These are phyloP conservation scores for Taiozyma sp. DNA, from an alignment of 1,139 yeast genomes.

Conservation along the genomic window DNA sequence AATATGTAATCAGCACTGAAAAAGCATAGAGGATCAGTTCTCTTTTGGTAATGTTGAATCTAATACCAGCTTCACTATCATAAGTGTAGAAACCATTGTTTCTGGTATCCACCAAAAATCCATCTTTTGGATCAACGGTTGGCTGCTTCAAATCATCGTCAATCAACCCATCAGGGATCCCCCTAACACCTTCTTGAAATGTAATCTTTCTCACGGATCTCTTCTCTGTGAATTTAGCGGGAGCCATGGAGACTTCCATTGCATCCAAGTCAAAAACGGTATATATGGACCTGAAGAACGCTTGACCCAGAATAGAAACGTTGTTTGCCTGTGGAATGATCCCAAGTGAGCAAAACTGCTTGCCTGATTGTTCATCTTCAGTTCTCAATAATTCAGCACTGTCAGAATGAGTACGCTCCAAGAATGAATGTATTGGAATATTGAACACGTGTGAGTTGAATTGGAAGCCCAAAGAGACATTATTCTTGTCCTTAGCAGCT, in stretches of 20 bases:
- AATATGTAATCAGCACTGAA: background rate
- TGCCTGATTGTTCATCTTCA: background rate
- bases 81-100: conserved; percentile 12
- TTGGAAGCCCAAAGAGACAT: conserved; percentile 1
- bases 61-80: background rate
- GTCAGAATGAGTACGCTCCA: conserved; percentile 7
- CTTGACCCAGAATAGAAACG: conserved; percentile 52
- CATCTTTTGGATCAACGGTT: conserved; percentile 11
- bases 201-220: conserved; percentile 8
- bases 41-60: background rate
- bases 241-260: conserved; percentile 58
- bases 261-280: conserved; percentile 67
- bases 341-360: conserved; percentile 5
- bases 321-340: conserved; percentile 3
- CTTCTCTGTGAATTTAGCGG: conserved; percentile 29
- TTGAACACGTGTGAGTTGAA: conserved; percentile 5
- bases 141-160: conserved; percentile 5
- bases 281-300: conserved; percentile 60
- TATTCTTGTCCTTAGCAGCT: background rate
- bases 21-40: background rate
- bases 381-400: background rate
- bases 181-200: conserved; percentile 3
- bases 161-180: conserved; percentile 8
- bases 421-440: conserved; percentile 40
- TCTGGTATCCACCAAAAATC: conserved; percentile 14